Evolutionary conservation across 257 asterid genomes (phyloP), one percentile per base, ranked within the genome.

Genomic region (Fraxinus cuspidata): DNA sequence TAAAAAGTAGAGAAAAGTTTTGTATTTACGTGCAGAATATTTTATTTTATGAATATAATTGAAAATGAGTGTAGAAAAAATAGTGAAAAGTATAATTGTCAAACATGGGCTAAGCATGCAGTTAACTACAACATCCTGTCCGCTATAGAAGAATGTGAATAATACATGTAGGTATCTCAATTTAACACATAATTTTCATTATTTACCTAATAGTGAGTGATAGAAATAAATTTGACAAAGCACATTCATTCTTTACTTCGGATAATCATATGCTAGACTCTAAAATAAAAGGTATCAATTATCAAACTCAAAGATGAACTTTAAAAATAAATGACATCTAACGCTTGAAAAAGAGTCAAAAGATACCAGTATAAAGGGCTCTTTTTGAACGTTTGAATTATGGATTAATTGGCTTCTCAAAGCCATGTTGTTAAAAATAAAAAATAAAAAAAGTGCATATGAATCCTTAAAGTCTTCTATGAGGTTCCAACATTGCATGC

Each of bases 401-500:
- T 78, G 3, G 28, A 81, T 74, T 64, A 75, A 58, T 38, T 70
- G 74, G 71, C 65, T 67, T 75, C 74, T 19, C 23, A 63, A 0
- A 37, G 32, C 66, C 42, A 7, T 25, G 47, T 28, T 81, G 21
- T 37, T 28, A 13, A 28, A 72, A 53, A 35, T 35, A 34, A 32
- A 42, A 19, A 25, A 25, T 21, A 44, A 66, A 40, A n/a, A n/a
- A n/a, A n/a, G n/a, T n/a, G n/a, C 38, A 23, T 70, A 80, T 7
- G 75, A 74, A 74, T 19, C 60, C 28, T 70, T 23, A 71, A 37
- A 71, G 4, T 13, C 80, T 76, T 70, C 2, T 73, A 32, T 70
- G 74, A 79, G 81, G 82, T 79, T 81, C 79, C 58, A 58, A 72
- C 81, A 76, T 38, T 84, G 85, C 85, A 27, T 82, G 84, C 88